Conservation (phyloP, 106 monocot species). For the Acorus gramineus region DNA sequence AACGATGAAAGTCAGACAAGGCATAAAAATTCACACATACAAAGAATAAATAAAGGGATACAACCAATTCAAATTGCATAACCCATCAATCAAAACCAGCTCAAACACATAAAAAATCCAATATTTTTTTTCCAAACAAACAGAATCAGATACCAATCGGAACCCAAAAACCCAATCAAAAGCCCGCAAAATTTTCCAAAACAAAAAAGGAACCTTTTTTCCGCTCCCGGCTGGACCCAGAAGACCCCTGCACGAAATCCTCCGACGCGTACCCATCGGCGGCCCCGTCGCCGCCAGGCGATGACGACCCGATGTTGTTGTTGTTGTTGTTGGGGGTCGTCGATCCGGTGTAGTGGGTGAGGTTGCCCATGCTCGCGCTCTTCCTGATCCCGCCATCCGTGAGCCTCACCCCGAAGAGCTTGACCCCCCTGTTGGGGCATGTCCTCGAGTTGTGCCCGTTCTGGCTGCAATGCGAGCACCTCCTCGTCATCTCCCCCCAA, state of each 20-base stretch:
- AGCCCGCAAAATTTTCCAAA: no score
- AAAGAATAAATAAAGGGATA: no score
- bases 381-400: constrained; percentile 23
- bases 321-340: constrained; percentile 4
- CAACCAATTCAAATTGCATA: no score
- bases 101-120: no score
- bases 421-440: constrained; percentile 25
- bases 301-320: constrained; percentile 35
- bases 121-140: no score
- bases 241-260: constrained; percentile 65
- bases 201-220: constrained; percentile 52
- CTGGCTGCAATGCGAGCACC: constrained; percentile 27
- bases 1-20: no score
- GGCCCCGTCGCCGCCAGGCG: constrained; percentile 27
- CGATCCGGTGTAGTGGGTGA: not conserved
- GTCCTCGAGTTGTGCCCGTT: constrained; percentile 30
- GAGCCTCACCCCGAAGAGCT: constrained; percentile 22
- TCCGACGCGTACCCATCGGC: constrained; percentile 83
- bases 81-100: no score
- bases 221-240: constrained; percentile 59
- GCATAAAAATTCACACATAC: no score
- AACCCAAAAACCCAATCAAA: no score
- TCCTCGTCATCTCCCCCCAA: constrained; percentile 11
- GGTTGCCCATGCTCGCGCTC: constrained; percentile 23
- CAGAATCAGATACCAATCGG: no score